Conservation (phyloP, 1,284 basidiomycete genomes). For the Ustilago esculenta region DNA sequence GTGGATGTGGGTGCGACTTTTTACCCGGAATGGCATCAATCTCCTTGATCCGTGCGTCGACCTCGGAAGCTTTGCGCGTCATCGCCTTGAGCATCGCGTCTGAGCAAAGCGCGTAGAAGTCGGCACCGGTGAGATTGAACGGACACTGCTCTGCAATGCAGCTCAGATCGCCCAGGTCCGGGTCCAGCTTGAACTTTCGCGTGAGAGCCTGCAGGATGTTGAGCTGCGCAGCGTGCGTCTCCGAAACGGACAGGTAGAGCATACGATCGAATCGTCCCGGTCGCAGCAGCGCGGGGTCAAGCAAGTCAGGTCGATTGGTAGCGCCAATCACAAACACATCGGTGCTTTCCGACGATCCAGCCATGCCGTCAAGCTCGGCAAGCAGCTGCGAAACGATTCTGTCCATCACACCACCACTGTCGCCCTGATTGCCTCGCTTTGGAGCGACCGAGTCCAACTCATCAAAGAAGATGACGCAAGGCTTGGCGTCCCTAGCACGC, state of each 20-base stretch:
- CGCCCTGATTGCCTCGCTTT: constrained; percentile 70
- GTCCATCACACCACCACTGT: constrained; percentile 70
- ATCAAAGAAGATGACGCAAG: constrained; percentile 70
- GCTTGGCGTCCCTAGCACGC: constrained; percentile 69
- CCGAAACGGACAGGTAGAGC: constrained; percentile 93
- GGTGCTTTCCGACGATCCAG: constrained; percentile 63
- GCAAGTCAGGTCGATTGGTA: constrained; percentile 69
- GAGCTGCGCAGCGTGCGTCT: constrained; percentile 84
- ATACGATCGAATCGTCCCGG: constrained; percentile 88
- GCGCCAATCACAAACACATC: constrained; percentile 70
- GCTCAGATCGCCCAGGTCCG: constrained; percentile 74
- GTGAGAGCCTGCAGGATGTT: constrained; percentile 91
- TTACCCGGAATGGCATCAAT: constrained; percentile 60
- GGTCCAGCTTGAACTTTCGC: constrained; percentile 86
- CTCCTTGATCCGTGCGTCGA: constrained; percentile 70
- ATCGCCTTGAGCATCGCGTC: constrained; percentile 96
- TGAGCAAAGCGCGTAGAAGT: constrained; percentile 96
- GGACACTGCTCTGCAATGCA: constrained; percentile 80
- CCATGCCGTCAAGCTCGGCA: constrained; percentile 70
- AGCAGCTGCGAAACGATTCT: constrained; percentile 69
- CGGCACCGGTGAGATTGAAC: constrained; percentile 82
- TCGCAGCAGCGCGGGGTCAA: constrained; percentile 69
- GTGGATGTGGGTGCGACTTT: constrained; percentile 73
- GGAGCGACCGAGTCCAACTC: constrained; percentile 70
- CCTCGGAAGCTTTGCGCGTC: constrained; percentile 82